A percentile compares a stretch with the other conserved stretches of the same genome.
Evolutionary conservation across 768 basidiomycete genomes (phyloP).

Genomic region (Steccherinum ochraceum): DNA sequence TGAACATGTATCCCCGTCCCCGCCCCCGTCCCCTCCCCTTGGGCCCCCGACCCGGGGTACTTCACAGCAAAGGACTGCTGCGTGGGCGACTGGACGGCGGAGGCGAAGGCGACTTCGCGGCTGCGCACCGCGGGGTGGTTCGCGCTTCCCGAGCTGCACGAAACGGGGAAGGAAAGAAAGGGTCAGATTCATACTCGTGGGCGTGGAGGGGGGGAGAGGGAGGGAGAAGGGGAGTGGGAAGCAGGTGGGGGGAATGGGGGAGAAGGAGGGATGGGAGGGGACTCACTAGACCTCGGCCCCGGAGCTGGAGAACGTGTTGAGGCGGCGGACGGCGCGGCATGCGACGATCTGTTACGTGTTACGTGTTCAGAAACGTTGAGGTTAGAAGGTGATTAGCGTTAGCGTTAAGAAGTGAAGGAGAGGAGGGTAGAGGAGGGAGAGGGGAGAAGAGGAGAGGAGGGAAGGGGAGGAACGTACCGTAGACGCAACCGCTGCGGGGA

Average conservation of each 20-base stretch:
- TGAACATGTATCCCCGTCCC: background rate
- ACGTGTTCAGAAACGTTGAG: too few relatives aligned
- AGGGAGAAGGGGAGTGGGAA: background rate
- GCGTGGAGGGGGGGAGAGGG: background rate
- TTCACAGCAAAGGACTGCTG: background rate
- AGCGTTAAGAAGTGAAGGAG: too few relatives aligned
- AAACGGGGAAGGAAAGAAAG: background rate
- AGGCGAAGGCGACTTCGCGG: background rate
- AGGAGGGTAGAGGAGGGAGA: too few relatives aligned
- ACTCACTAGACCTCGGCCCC: conserved; percentile 31
- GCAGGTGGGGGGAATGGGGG: background rate
- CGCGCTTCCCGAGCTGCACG: background rate
- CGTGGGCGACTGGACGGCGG: background rate
- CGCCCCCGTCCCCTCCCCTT: background rate
- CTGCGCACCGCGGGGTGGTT: background rate
- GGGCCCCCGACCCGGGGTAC: too few relatives aligned
- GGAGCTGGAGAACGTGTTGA: conserved; percentile 47
- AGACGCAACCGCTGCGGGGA: conserved; percentile 60
- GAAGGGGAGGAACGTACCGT: conserved; percentile 36
- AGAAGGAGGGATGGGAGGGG: background rate
- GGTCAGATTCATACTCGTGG: too few relatives aligned
- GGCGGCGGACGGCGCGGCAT: conserved; percentile 48
- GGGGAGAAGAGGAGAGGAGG: too few relatives aligned
- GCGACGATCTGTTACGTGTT: conserved; percentile 47
- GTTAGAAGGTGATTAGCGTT: too few relatives aligned